Evolutionary conservation across 2,329 filamentous ascomycete genomes (phyloP).

Genomic region (Apiospora kogelbergensis): DNA sequence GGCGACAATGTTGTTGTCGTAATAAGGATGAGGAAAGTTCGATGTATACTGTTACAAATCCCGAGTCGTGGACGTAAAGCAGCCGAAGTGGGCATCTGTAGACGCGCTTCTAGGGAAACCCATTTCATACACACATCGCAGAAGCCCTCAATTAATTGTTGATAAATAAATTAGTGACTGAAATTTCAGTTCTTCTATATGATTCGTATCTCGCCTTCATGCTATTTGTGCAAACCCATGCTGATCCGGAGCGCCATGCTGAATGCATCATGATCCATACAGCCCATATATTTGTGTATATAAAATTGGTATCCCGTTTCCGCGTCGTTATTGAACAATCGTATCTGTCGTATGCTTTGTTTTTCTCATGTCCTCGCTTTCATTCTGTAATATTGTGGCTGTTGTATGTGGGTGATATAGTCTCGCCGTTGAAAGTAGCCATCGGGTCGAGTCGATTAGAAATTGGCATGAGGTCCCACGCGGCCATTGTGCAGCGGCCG

Average conservation of each 20-base stretch:
- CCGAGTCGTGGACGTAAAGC: too few species aligned
- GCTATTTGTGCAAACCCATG: not conserved
- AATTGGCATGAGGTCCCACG: constrained; percentile 12
- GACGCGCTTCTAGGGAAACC: too few species aligned
- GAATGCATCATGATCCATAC: not conserved
- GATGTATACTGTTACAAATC: too few species aligned
- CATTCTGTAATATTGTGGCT: not conserved
- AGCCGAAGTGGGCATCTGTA: too few species aligned
- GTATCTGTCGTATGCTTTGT: not conserved
- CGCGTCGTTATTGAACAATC: not conserved
- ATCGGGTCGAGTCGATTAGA: constrained; percentile 11
- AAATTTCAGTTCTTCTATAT: not conserved
- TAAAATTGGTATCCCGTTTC: not conserved
- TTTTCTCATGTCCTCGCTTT: not conserved
- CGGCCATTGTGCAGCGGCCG: constrained; percentile 23
- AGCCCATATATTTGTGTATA: not conserved
- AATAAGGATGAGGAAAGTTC: too few species aligned
- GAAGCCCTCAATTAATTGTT: not conserved
- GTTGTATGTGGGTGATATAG: not conserved
- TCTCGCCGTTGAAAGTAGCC: too few species aligned
- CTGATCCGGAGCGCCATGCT: constrained; percentile 1
- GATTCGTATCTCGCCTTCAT: not conserved
- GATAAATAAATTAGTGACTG: not conserved
- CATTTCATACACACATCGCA: not conserved
- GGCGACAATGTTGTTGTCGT: too few species aligned